Percentiles rank a stretch among this genome's conserved stretches.
Evolutionary conservation across 1,284 basidiomycete genomes (phyloP).

Genomic region (Earliella scabrosa): DNA sequence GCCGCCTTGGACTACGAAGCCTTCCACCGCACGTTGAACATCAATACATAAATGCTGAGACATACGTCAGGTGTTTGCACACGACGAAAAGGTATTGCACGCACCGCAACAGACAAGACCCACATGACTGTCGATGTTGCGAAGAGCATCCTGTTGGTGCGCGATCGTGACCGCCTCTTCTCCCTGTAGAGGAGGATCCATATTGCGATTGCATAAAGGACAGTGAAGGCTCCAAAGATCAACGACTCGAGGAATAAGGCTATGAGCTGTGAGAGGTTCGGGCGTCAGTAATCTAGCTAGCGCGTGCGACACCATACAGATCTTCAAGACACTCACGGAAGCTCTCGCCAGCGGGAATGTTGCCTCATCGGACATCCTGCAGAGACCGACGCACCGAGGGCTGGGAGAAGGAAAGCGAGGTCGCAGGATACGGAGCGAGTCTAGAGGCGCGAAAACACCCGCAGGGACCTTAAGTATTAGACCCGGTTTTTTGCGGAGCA

Average conservation of each 20-base stretch:
- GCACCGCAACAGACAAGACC: slow-evolving; percentile 18
- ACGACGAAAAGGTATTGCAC: too few relatives aligned
- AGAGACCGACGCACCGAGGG: neutral
- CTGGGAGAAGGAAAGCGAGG: neutral
- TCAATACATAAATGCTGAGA: slow-evolving; percentile 21
- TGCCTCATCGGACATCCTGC: slow-evolving; percentile 13
- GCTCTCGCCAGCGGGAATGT: slow-evolving; percentile 12
- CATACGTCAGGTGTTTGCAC: too few relatives aligned
- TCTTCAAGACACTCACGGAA: neutral
- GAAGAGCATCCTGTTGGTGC: slow-evolving; percentile 23
- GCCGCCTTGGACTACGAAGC: slow-evolving; percentile 16
- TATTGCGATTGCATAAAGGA: slow-evolving; percentile 23
- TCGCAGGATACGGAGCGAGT: neutral
- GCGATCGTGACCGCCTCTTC: slow-evolving; percentile 15
- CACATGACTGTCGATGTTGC: slow-evolving; percentile 23
- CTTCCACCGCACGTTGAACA: slow-evolving; percentile 15
- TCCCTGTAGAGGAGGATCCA: slow-evolving; percentile 27
- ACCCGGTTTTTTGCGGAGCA: neutral
- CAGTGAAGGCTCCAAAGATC: slow-evolving; percentile 24
- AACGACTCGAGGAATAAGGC: slow-evolving; percentile 23
- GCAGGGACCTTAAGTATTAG: neutral
- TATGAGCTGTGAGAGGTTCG: slow-evolving; percentile 10
- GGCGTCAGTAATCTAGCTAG: neutral
- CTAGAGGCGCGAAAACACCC: too few relatives aligned
- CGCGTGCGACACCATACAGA: neutral